Evolutionary conservation across 805 yeast genomes (phyloP).

Genomic region (Nakazawaea wyomingensis): DNA sequence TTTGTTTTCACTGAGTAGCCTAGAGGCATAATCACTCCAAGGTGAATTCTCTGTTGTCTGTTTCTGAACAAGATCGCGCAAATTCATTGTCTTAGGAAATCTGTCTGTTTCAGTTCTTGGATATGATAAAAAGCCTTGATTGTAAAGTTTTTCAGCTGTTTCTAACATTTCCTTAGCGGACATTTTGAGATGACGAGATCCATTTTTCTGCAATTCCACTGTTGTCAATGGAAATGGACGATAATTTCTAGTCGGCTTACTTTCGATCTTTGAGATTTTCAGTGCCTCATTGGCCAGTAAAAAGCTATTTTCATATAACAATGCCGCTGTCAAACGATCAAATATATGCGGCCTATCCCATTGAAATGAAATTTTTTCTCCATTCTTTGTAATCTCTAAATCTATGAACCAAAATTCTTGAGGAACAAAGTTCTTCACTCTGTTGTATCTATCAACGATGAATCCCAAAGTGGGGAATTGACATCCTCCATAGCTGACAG

Average conservation of each 20-base stretch:
- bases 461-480: slow-evolving; percentile 97
- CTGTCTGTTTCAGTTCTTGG: slow-evolving; percentile 97
- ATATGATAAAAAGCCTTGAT: slow-evolving; percentile 81
- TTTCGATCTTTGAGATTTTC: slow-evolving; percentile 41
- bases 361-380: slow-evolving; percentile 37
- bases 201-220: slow-evolving; percentile 85
- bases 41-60: slow-evolving; percentile 44
- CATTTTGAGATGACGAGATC: slow-evolving; percentile 67
- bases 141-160: slow-evolving; percentile 81
- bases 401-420: slow-evolving; percentile 80
- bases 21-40: slow-evolving; percentile 73
- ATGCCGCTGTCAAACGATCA: slow-evolving; percentile 60
- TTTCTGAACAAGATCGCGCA: slow-evolving; percentile 51
- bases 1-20: slow-evolving; percentile 35
- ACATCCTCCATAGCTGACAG: slow-evolving; percentile 82
- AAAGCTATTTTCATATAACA: slow-evolving; percentile 66
- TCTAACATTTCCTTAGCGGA: slow-evolving; percentile 76
- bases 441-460: slow-evolving; percentile 83
- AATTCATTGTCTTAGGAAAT: slow-evolving; percentile 74
- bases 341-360: slow-evolving; percentile 75
- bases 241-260: slow-evolving; percentile 66
- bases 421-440: slow-evolving; percentile 64
- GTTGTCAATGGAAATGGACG: slow-evolving; percentile 92
- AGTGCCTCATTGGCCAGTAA: slow-evolving; percentile 40
- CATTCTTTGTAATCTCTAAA: slow-evolving; percentile 42